These are phyloP conservation scores for Obba rivulosa DNA, from an alignment of 768 basidiomycete species.

Conservation along the genomic window DNA sequence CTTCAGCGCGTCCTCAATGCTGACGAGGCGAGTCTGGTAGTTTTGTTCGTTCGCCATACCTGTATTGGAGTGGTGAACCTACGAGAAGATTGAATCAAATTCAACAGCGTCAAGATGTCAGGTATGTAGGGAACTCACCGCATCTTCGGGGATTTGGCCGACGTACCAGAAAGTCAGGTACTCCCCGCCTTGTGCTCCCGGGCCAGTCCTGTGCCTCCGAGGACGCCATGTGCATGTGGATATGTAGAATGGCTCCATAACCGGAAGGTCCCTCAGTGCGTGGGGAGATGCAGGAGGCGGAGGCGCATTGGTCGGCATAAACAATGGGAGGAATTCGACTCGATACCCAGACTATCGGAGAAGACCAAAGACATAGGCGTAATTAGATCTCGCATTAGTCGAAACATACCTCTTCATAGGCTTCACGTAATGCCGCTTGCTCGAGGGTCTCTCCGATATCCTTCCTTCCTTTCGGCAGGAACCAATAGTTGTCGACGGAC, in stretches of 20 bases:
- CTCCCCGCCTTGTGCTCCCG: slow-evolving; percentile 32
- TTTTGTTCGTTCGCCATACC: slow-evolving; percentile 54
- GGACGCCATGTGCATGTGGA: slow-evolving; percentile 25
- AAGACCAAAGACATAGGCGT: neutral
- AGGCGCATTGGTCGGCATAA: slow-evolving; percentile 38
- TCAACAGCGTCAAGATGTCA: neutral
- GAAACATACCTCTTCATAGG: slow-evolving; percentile 55
- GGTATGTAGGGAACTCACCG: slow-evolving; percentile 32
- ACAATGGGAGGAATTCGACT: slow-evolving; percentile 41
- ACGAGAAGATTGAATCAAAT: neutral
- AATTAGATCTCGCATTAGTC: neutral
- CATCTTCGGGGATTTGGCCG: slow-evolving; percentile 46
- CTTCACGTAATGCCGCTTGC: slow-evolving; percentile 54
- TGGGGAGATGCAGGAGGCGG: slow-evolving; percentile 23
- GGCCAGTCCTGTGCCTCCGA: neutral
- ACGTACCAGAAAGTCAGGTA: slow-evolving; percentile 54
- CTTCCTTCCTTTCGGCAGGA: slow-evolving; percentile 62
- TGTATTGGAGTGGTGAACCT: slow-evolving; percentile 46
- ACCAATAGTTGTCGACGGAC: slow-evolving; percentile 31
- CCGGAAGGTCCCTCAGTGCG: slow-evolving; percentile 1
- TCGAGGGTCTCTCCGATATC: slow-evolving; percentile 62
- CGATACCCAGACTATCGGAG: slow-evolving; percentile 43
- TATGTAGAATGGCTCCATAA: slow-evolving; percentile 43
- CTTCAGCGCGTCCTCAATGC: slow-evolving; percentile 38
- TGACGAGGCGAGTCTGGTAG: slow-evolving; percentile 39